A percentile compares a stretch with the other conserved stretches of the same genome.
Conservation (phyloP, 1,284 basidiomycete species). For the Melampsora americana region DNA sequence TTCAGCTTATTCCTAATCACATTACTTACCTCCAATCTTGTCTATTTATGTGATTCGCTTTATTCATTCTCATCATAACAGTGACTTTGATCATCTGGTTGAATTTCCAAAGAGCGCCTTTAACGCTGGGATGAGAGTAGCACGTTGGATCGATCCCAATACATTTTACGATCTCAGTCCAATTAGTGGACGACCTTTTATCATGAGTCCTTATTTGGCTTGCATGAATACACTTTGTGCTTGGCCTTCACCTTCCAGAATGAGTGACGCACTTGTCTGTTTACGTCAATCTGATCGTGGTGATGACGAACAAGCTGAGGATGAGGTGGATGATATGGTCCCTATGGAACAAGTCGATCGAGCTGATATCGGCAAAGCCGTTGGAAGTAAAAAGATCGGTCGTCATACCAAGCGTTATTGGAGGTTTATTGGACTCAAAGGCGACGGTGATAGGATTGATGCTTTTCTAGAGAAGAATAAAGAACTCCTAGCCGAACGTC, state of each 20-base stretch:
- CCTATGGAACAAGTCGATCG: slow-evolving; percentile 51
- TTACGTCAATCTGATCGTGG: slow-evolving; percentile 48
- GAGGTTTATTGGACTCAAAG: slow-evolving; percentile 55
- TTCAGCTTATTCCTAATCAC: slow-evolving; percentile 45
- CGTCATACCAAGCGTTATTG: slow-evolving; percentile 53
- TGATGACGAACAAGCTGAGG: slow-evolving; percentile 14
- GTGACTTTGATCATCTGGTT: slow-evolving; percentile 51
- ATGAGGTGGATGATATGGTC: slow-evolving; percentile 51
- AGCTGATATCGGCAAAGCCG: slow-evolving; percentile 17
- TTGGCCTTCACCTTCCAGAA: slow-evolving; percentile 54
- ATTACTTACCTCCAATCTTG: slow-evolving; percentile 32
- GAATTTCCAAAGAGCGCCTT: slow-evolving; percentile 51
- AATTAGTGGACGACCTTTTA: slow-evolving; percentile 54
- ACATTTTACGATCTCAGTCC: slow-evolving; percentile 53
- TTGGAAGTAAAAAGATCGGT: slow-evolving; percentile 47
- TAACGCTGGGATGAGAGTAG: slow-evolving; percentile 56
- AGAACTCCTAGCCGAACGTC: slow-evolving; percentile 12
- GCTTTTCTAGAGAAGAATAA: slow-evolving; percentile 42
- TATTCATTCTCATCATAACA: not conserved
- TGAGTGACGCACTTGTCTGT: slow-evolving; percentile 54
- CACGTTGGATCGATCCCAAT: slow-evolving; percentile 55
- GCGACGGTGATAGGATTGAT: slow-evolving; percentile 43
- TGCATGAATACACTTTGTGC: slow-evolving; percentile 57
- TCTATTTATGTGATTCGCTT: not conserved
- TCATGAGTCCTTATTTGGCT: slow-evolving; percentile 56